A percentile compares a stretch with the other conserved stretches of the same genome.
Evolutionary conservation across 2,329 filamentous ascomycete genomes (phyloP).

Genomic region (Arthrobotrys conoides): DNA sequence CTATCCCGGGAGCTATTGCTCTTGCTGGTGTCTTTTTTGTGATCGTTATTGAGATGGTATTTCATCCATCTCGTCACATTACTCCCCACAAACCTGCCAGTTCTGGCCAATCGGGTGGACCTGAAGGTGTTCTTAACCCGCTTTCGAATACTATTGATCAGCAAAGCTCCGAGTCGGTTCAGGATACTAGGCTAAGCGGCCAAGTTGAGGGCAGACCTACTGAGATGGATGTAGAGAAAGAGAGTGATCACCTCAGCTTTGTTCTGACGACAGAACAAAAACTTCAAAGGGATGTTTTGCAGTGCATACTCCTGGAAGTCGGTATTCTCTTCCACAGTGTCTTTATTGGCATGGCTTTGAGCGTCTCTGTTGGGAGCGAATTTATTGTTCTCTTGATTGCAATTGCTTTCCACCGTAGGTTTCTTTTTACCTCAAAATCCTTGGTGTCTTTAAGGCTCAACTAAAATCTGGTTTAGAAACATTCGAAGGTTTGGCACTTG

Average conservation of each 20-base stretch:
- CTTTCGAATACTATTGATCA: background rate
- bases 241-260: constrained; percentile 23
- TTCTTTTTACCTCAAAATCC: constrained; percentile 66
- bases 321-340: constrained; percentile 85
- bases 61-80: constrained; percentile 64
- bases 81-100: background rate
- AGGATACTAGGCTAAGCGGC: background rate
- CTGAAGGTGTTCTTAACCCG: background rate
- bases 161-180: background rate
- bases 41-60: constrained; percentile 73
- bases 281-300: constrained; percentile 77
- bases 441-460: background rate
- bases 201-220: constrained; percentile 49
- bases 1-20: constrained; percentile 70
- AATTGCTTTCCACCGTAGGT: constrained; percentile 80
- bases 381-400: constrained; percentile 78
- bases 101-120: background rate
- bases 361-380: constrained; percentile 76
- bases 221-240: constrained; percentile 63
- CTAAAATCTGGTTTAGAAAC: constrained; percentile 66
- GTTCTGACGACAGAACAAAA: constrained; percentile 66
- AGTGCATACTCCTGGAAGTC: constrained; percentile 81
- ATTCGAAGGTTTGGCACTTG: constrained; percentile 76
- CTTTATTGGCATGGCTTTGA: constrained; percentile 76
- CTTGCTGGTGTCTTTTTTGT: constrained; percentile 69